phyloP scores from a whole-genome alignment of 352 stramenopile genomes.

The Aphanomyces euteiches region DNA sequence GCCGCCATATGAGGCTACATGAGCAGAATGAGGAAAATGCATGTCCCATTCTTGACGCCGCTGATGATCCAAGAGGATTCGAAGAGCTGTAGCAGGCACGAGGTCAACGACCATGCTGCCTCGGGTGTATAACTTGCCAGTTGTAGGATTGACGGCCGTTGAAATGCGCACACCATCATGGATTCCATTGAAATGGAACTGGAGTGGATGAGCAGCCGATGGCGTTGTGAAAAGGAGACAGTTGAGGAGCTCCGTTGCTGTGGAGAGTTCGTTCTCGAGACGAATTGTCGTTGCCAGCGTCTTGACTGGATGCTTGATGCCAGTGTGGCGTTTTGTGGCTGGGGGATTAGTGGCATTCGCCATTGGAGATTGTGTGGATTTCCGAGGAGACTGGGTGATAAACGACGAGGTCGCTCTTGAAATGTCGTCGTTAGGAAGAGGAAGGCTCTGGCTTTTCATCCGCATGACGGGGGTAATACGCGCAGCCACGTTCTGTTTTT shows the following conservation, averaged over 20 bases:
- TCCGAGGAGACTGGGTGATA: slow-evolving; percentile 30
- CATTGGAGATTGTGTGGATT: slow-evolving; percentile 37
- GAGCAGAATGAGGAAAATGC: slow-evolving; percentile 57
- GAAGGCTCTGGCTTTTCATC: slow-evolving; percentile 12
- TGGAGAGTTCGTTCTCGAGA: slow-evolving; percentile 71
- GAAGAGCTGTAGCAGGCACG: slow-evolving; percentile 54
- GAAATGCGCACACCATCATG: slow-evolving; percentile 55
- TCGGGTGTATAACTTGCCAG: slow-evolving; percentile 48
- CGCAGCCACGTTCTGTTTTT: neutral
- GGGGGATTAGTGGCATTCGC: neutral
- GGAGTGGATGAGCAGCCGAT: slow-evolving; percentile 28
- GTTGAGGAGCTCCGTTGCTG: slow-evolving; percentile 59
- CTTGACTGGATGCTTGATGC: slow-evolving; percentile 33
- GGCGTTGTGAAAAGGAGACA: slow-evolving; percentile 43
- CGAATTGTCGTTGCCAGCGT: slow-evolving; percentile 59
- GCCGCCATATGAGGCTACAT: slow-evolving; percentile 69
- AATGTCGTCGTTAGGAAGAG: neutral
- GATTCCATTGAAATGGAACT: slow-evolving; percentile 30
- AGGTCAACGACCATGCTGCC: slow-evolving; percentile 67
- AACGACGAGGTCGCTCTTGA: slow-evolving; percentile 11
- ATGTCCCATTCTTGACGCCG: slow-evolving; percentile 73
- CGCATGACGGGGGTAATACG: neutral
- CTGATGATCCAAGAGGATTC: slow-evolving; percentile 56
- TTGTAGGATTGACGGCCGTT: slow-evolving; percentile 42
- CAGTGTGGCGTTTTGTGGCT: slow-evolving; percentile 26